Evolutionary conservation across 768 basidiomycete genomes (phyloP).

Genomic region (Trametes punicea): DNA sequence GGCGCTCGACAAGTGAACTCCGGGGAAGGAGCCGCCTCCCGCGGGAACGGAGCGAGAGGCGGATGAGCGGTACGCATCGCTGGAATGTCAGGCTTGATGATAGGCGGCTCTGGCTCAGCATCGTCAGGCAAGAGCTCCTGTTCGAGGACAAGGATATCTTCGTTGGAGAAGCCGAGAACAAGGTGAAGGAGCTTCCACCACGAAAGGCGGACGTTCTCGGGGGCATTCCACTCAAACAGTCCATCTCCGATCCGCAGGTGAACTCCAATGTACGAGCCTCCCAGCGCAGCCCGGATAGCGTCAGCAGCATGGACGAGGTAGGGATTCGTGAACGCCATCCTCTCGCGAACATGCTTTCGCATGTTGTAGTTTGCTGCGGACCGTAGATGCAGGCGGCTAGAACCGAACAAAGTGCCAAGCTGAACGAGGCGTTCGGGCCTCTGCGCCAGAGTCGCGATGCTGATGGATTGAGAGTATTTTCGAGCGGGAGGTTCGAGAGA

Average conservation of each 20-base stretch:
- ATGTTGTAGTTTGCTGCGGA: slow-evolving; percentile 37
- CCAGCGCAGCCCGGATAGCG: slow-evolving; percentile 44
- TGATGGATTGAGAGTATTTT: slow-evolving; percentile 44
- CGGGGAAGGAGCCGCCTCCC: background rate
- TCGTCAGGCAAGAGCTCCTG: slow-evolving; percentile 17
- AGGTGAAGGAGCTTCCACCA: slow-evolving; percentile 58
- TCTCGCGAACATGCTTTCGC: slow-evolving; percentile 46
- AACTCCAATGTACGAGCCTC: slow-evolving; percentile 48
- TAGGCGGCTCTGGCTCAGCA: slow-evolving; percentile 9
- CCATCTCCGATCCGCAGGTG: slow-evolving; percentile 75
- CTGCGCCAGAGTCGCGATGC: slow-evolving; percentile 40
- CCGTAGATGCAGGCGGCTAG: slow-evolving; percentile 58
- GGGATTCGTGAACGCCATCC: slow-evolving; percentile 57
- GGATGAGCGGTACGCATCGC: slow-evolving; percentile 28
- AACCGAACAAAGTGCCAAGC: slow-evolving; percentile 75
- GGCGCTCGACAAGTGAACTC: slow-evolving; percentile 37
- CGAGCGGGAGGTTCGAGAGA: slow-evolving; percentile 19
- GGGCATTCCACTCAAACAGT: slow-evolving; percentile 44
- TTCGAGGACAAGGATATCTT: slow-evolving; percentile 15
- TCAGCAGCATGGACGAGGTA: slow-evolving; percentile 42
- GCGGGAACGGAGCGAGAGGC: slow-evolving; percentile 27
- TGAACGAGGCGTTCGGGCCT: slow-evolving; percentile 53
- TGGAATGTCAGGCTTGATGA: slow-evolving; percentile 22
- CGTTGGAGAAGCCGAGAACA: slow-evolving; percentile 40
- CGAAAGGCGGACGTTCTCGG: slow-evolving; percentile 40